These are phyloP conservation scores for Auxenochlorella pyrenoidosa DNA, from an alignment of 139 green algal genomes.

Conservation along the genomic window DNA sequence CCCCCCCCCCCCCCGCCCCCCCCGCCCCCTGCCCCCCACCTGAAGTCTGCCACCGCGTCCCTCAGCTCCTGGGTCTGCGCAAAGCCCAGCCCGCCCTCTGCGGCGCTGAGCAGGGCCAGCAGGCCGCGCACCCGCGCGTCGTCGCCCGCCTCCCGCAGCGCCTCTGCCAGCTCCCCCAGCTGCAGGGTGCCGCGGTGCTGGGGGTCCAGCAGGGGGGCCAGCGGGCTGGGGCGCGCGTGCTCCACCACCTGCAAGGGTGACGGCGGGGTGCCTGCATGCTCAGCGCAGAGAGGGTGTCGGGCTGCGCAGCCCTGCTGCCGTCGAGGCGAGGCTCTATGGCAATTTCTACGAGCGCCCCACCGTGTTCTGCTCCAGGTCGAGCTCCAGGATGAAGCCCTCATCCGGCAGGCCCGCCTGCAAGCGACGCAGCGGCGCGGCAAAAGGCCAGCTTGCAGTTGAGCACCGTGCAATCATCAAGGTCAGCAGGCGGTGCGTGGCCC, in stretches of 20 bases:
- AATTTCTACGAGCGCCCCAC: too few species aligned
- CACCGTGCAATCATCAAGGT: too few species aligned
- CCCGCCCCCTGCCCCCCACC: not conserved
- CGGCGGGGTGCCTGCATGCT: too few species aligned
- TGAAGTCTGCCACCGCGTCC: slow-evolving; percentile 75
- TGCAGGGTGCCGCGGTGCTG: not conserved
- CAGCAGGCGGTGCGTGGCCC: too few species aligned
- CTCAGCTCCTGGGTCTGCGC: slow-evolving; percentile 70
- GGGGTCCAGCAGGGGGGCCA: slow-evolving; percentile 5
- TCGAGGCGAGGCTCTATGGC: too few species aligned
- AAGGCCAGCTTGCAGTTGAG: not conserved
- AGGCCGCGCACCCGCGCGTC: slow-evolving; percentile 84
- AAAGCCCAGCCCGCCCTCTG: slow-evolving; percentile 57
- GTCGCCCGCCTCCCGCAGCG: slow-evolving; percentile 82
- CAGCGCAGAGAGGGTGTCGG: too few species aligned
- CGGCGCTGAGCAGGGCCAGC: slow-evolving; percentile 75
- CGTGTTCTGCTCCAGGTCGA: slow-evolving; percentile 15
- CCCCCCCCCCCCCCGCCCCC: too few species aligned
- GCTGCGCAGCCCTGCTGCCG: too few species aligned
- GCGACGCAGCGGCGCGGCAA: not conserved
- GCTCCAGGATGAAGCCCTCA: slow-evolving; percentile 25
- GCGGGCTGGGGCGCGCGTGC: not conserved
- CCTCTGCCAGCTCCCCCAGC: slow-evolving; percentile 10
- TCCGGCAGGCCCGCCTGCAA: not conserved
- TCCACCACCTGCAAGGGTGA: not conserved